phyloP scores from a whole-genome alignment of 768 basidiomycete genomes.

The Tubosaeta sp. region DNA sequence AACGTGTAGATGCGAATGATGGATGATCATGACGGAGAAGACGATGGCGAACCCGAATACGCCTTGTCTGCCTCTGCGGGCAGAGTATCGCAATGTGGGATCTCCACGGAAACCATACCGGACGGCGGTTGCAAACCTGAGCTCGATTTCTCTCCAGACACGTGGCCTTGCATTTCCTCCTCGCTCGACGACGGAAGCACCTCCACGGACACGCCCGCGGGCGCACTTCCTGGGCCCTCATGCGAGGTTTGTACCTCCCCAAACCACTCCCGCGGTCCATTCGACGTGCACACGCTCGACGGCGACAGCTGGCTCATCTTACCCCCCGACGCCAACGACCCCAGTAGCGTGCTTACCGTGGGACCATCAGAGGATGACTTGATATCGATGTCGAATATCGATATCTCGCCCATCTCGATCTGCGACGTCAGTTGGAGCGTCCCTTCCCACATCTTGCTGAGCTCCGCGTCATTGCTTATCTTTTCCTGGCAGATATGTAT shows the following conservation, averaged over 20 bases:
- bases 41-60: too few species aligned
- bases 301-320: constrained; percentile 1
- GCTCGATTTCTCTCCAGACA: not conserved
- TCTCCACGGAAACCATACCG: not conserved
- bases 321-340: not conserved
- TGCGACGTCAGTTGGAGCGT: constrained; percentile 15
- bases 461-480: not conserved
- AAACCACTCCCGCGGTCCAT: not conserved
- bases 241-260: not conserved
- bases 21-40: too few species aligned
- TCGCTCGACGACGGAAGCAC: too few species aligned
- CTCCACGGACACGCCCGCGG: not conserved
- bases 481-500: constrained; percentile 13
- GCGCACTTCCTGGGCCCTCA: not conserved
- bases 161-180: not conserved
- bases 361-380: not conserved
- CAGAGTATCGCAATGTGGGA: not conserved
- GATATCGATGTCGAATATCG: not conserved
- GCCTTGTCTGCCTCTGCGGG: too few species aligned
- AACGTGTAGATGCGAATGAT: not conserved
- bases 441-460: constrained; percentile 2
- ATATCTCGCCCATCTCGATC: constrained; percentile 9
- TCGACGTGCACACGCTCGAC: not conserved
- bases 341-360: not conserved
- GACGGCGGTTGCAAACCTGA: not conserved